Conservation (phyloP, 176 grass and related monocot species). For the Echinochloa phyllopogon region DNA sequence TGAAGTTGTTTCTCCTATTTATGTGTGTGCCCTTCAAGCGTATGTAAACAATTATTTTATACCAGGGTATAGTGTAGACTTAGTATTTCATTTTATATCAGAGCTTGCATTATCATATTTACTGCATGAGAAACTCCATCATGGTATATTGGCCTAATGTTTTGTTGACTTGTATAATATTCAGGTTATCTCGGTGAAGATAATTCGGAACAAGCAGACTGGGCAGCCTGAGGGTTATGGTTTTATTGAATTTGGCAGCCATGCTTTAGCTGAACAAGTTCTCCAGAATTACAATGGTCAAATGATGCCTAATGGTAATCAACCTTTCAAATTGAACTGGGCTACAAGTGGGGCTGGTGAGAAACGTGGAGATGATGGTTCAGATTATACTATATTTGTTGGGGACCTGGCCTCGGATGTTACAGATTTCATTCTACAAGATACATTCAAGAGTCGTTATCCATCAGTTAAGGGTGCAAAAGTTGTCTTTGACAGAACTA, state of each 20-base stretch:
- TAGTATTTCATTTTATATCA: background rate
- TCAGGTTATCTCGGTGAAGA: conserved; percentile 65
- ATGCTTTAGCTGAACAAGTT: conserved; percentile 64
- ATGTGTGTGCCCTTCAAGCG: background rate
- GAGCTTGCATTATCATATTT: background rate
- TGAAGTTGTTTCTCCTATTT: background rate
- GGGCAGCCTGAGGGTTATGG: conserved; percentile 77
- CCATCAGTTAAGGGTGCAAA: conserved; percentile 79
- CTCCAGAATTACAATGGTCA: conserved; percentile 77
- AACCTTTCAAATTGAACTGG: conserved; percentile 75
- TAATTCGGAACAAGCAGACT: conserved; percentile 75
- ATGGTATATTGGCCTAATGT: background rate
- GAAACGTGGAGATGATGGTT: conserved; percentile 60
- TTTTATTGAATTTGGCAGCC: conserved; percentile 71
- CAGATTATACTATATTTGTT: conserved; percentile 72
- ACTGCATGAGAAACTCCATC: background rate
- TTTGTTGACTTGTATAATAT: conserved; percentile 13
- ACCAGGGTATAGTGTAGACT: background rate
- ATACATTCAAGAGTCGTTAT: conserved; percentile 75
- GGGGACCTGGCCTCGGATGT: conserved; percentile 83
- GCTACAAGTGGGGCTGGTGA: conserved; percentile 53
- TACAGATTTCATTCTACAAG: conserved; percentile 79
- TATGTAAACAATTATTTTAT: background rate
- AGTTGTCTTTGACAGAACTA: conserved; percentile 68
- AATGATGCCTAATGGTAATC: conserved; percentile 72